Evolutionary conservation across 2,329 filamentous ascomycete genomes (phyloP).

Genomic region (Akanthomyces lecanii): DNA sequence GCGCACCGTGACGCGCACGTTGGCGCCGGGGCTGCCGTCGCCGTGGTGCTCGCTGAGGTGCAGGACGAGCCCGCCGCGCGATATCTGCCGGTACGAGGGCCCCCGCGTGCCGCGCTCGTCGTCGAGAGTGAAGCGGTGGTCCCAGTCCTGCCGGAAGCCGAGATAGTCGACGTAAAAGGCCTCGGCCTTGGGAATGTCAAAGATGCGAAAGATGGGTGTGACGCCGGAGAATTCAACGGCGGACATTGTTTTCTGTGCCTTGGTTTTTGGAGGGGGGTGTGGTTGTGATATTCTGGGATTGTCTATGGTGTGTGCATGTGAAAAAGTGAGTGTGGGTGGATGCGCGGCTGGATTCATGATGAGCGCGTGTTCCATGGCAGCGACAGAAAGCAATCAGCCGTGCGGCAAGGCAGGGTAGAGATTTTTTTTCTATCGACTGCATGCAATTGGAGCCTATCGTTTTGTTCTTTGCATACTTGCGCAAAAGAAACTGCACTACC

Average conservation of each 20-base stretch:
- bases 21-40: not conserved
- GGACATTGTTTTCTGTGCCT: not conserved
- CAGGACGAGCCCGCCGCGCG: conserved; percentile 16
- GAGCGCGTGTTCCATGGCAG: not conserved
- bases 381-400: too few relatives aligned
- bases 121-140: conserved; percentile 19
- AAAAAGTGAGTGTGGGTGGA: not conserved
- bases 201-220: conserved; percentile 22
- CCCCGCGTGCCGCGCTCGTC: conserved; percentile 14
- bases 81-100: conserved; percentile 22
- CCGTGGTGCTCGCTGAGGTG: conserved; percentile 23
- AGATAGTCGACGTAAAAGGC: conserved; percentile 22
- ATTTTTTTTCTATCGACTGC: too few relatives aligned
- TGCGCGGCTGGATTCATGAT: not conserved
- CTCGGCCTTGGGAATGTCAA: conserved; percentile 22
- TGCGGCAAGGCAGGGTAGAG: too few relatives aligned
- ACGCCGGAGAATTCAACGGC: conserved; percentile 13
- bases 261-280: not conserved
- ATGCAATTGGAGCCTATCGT: not conserved
- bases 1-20: conserved; percentile 16
- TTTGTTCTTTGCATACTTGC: too few relatives aligned
- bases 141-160: conserved; percentile 22
- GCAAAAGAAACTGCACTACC: not conserved
- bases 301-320: too few relatives aligned
- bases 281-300: too few relatives aligned